A percentile compares a stretch with the other conserved stretches of the same genome.
Evolutionary conservation across 345 rosid species (phyloP).

Genomic region (Sapria himalayana): DNA sequence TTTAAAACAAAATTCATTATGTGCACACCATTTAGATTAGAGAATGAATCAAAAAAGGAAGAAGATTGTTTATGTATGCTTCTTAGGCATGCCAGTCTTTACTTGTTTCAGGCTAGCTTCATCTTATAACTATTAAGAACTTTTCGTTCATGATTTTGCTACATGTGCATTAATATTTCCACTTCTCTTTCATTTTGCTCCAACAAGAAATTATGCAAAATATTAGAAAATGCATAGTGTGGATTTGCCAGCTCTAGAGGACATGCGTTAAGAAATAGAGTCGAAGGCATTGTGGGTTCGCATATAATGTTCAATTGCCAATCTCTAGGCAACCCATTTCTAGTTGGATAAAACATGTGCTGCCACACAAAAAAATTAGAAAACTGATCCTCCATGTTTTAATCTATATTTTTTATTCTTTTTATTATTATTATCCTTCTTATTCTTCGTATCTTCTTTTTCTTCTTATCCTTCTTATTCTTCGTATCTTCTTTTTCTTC

Average conservation of each 20-base stretch:
- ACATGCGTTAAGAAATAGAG: background rate
- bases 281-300: too few species aligned
- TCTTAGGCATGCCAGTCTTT: slow-evolving; percentile 44
- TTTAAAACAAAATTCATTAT: slow-evolving; percentile 12
- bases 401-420: too few species aligned
- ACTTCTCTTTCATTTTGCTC: background rate
- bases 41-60: slow-evolving; percentile 12
- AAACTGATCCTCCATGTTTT: too few species aligned
- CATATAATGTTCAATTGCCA: too few species aligned
- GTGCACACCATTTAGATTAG: slow-evolving; percentile 7
- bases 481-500: too few species aligned
- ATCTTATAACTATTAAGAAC: slow-evolving; percentile 18
- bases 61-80: slow-evolving; percentile 18
- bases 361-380: too few species aligned
- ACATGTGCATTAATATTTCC: background rate
- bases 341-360: too few species aligned
- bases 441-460: too few species aligned
- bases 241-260: slow-evolving; percentile 2
- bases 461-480: too few species aligned
- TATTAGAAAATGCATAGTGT: background rate
- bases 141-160: slow-evolving; percentile 12
- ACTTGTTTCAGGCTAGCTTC: slow-evolving; percentile 34
- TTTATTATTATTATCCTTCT: too few species aligned
- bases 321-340: too few species aligned
- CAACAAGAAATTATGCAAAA: slow-evolving; percentile 2